Conservation (phyloP, 495 filamentous ascomycete species). For the Cercophora samala region DNA sequence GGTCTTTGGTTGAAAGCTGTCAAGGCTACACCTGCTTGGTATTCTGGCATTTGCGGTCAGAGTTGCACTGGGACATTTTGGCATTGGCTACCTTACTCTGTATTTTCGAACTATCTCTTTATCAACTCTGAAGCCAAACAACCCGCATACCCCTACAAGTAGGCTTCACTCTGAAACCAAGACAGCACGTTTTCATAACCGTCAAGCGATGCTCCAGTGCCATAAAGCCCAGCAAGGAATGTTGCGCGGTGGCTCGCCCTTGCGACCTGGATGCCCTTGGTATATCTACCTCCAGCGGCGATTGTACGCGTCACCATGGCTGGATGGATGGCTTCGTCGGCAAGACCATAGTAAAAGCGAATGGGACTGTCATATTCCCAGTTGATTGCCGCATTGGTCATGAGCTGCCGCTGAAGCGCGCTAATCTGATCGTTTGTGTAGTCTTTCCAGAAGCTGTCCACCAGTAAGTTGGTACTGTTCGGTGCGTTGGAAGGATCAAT, state of each 20-base stretch:
- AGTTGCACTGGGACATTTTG: background rate
- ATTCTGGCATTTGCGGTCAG: slow-evolving; percentile 9
- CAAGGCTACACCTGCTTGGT: too few relatives aligned
- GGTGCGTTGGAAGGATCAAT: background rate
- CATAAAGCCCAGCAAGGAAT: background rate
- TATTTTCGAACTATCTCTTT: background rate
- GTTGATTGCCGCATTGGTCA: background rate
- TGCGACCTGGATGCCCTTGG: background rate
- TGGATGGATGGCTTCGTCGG: background rate
- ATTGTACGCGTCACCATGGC: background rate
- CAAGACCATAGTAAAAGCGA: background rate
- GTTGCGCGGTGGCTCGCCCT: background rate
- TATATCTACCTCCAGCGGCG: background rate
- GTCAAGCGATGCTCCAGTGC: background rate
- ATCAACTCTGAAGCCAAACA: too few relatives aligned
- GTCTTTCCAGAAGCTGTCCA: background rate
- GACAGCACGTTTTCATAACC: background rate
- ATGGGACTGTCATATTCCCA: background rate
- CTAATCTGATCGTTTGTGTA: background rate
- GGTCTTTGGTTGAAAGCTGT: too few relatives aligned
- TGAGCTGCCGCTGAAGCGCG: background rate
- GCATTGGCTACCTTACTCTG: background rate
- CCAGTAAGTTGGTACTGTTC: background rate
- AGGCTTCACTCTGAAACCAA: background rate
- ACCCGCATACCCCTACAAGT: background rate